Percentiles rank a stretch among this genome's conserved stretches.
phyloP scores from a whole-genome alignment of 1,284 basidiomycete genomes.

The Leucoagaricus sp. region DNA sequence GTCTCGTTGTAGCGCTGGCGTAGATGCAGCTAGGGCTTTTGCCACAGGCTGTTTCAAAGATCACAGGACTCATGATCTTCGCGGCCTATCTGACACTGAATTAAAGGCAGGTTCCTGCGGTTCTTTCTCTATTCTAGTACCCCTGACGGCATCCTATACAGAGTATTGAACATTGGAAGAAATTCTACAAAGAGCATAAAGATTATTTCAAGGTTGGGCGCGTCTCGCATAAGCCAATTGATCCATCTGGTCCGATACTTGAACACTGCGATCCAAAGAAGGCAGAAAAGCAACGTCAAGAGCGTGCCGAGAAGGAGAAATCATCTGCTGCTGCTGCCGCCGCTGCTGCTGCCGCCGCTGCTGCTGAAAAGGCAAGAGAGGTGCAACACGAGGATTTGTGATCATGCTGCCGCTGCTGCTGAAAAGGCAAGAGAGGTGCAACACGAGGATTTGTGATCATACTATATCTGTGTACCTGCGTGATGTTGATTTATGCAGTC shows the following conservation, averaged over 20 bases:
- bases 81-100: conserved; percentile 77
- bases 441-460: conserved; percentile 29
- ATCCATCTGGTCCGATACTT: conserved; percentile 78
- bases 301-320: conserved; percentile 19
- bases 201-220: conserved; percentile 78
- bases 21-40: conserved; percentile 88
- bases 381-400: conserved; percentile 27
- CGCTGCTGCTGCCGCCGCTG: conserved; percentile 7
- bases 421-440: conserved; percentile 24
- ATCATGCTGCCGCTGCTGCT: conserved; percentile 20
- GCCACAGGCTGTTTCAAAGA: conserved; percentile 90
- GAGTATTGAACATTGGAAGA: conserved; percentile 85
- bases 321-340: conserved; percentile 17
- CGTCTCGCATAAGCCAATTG: conserved; percentile 75
- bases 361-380: conserved; percentile 25
- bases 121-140: conserved; percentile 11
- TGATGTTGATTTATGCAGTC: too few species aligned
- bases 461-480: neutral
- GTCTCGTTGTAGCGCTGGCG: conserved; percentile 65
- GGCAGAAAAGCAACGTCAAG: conserved; percentile 26
- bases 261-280: conserved; percentile 75
- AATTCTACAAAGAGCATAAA: conserved; percentile 82
- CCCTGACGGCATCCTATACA: conserved; percentile 32
- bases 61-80: conserved; percentile 88
- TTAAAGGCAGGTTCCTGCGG: conserved; percentile 51